Conservation (phyloP, 2,329 filamentous ascomycete genomes). For the Ploettnerulaceae sp. region DNA sequence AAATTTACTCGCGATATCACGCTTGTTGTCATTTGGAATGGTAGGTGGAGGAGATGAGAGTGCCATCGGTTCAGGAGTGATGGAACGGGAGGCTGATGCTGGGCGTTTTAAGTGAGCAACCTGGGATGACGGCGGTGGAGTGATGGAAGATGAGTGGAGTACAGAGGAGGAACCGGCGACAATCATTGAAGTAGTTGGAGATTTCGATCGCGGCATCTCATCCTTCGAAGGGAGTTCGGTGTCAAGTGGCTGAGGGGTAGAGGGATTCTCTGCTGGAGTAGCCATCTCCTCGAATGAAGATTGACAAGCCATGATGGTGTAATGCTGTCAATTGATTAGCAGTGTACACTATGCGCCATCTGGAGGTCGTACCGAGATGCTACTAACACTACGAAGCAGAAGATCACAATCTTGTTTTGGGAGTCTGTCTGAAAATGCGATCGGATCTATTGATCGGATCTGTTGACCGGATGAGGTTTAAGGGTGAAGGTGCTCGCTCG, state of each 20-base stretch:
- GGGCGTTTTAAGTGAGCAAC: slow-evolving; percentile 33
- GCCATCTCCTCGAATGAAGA: slow-evolving; percentile 24
- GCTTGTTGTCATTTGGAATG: slow-evolving; percentile 22
- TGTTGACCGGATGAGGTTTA: background rate
- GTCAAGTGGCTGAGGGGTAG: slow-evolving; percentile 25
- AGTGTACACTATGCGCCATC: background rate
- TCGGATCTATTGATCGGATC: background rate
- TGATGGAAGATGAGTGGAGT: slow-evolving; percentile 51
- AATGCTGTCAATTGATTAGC: slow-evolving; percentile 3
- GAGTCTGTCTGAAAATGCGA: background rate
- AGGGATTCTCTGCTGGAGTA: slow-evolving; percentile 21
- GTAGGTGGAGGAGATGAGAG: slow-evolving; percentile 32
- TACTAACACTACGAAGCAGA: no score
- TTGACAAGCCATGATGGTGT: slow-evolving; percentile 25
- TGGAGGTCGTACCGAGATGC: no score
- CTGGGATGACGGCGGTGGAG: slow-evolving; percentile 60
- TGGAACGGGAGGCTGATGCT: slow-evolving; percentile 10
- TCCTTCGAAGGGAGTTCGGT: slow-evolving; percentile 17
- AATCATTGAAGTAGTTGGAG: slow-evolving; percentile 21
- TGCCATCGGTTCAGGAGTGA: slow-evolving; percentile 20
- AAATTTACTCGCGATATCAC: slow-evolving; percentile 10
- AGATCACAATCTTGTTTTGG: no score
- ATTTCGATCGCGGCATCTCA: slow-evolving; percentile 13
- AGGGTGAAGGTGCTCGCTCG: no score
- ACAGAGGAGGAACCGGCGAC: slow-evolving; percentile 34